phyloP scores from a whole-genome alignment of 2,329 filamentous ascomycete species.

The Pochonia chlamydosporia region DNA sequence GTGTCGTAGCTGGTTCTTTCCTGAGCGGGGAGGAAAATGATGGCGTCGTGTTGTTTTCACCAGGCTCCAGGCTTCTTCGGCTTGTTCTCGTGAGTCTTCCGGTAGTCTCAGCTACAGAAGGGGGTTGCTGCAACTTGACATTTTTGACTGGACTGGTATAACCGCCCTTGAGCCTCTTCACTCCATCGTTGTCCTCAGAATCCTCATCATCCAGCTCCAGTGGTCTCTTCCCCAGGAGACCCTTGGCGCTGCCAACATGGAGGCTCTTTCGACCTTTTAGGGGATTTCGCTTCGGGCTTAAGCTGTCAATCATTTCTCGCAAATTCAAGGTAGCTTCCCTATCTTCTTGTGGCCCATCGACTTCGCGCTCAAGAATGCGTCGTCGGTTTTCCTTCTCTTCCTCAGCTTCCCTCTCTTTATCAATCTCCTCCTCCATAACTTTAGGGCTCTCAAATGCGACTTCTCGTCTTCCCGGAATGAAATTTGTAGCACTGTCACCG shows the following conservation, averaged over 20 bases:
- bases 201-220: slow-evolving; percentile 62
- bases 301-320: slow-evolving; percentile 70
- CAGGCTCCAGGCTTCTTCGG: slow-evolving; percentile 40
- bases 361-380: slow-evolving; percentile 49
- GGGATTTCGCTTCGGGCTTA: slow-evolving; percentile 68
- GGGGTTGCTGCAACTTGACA: slow-evolving; percentile 62
- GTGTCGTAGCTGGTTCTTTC: slow-evolving; percentile 42
- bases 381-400: slow-evolving; percentile 54
- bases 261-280: slow-evolving; percentile 68
- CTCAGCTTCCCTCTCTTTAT: slow-evolving; percentile 53
- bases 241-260: slow-evolving; percentile 67
- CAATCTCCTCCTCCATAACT: slow-evolving; percentile 55
- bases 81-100: slow-evolving; percentile 50
- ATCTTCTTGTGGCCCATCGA: slow-evolving; percentile 38
- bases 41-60: slow-evolving; percentile 34
- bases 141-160: slow-evolving; percentile 74
- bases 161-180: slow-evolving; percentile 66
- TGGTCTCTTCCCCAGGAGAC: slow-evolving; percentile 69
- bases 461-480: slow-evolving; percentile 48
- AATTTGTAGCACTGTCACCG: slow-evolving; percentile 57
- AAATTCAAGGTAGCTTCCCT: slow-evolving; percentile 61
- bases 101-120: slow-evolving; percentile 61
- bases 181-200: slow-evolving; percentile 50
- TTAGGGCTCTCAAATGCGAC: slow-evolving; percentile 63
- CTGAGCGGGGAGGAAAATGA: slow-evolving; percentile 43